Evolutionary conservation across 192 early-diverging fungal genomes (phyloP).

Genomic region (Linnemannia schmuckeri): DNA sequence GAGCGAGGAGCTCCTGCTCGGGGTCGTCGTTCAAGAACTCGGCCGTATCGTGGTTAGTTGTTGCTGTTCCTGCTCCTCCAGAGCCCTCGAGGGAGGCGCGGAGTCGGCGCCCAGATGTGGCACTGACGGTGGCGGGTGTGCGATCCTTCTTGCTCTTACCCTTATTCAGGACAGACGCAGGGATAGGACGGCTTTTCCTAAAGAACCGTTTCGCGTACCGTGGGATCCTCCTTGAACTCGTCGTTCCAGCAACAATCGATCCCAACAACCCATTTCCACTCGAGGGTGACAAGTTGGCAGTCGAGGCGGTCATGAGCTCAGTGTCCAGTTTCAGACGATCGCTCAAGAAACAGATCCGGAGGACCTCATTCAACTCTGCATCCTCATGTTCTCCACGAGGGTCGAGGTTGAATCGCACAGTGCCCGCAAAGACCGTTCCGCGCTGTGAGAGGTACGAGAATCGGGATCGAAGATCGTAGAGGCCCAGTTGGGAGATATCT

Average conservation of each 20-base stretch:
- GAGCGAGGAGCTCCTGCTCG: background rate
- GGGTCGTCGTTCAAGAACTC: constrained; percentile 6
- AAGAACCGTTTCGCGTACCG: constrained; percentile 32
- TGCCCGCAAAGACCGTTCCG: constrained; percentile 50
- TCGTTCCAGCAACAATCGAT: background rate
- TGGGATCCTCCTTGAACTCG: constrained; percentile 8
- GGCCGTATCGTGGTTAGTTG: background rate
- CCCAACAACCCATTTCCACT: background rate
- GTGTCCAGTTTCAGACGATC: constrained; percentile 48
- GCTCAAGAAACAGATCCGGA: constrained; percentile 64
- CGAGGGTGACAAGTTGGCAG: constrained; percentile 15
- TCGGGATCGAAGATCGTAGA: constrained; percentile 67
- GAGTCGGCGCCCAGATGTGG: constrained; percentile 24
- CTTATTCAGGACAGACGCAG: background rate
- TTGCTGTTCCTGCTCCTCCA: background rate
- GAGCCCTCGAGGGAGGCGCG: constrained; percentile 8
- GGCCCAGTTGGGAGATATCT: constrained; percentile 65
- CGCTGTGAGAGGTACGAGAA: constrained; percentile 37
- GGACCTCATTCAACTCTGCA: constrained; percentile 73
- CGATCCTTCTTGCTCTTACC: constrained; percentile 37
- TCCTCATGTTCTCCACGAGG: constrained; percentile 73
- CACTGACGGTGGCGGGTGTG: constrained; percentile 30
- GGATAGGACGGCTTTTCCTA: constrained; percentile 11
- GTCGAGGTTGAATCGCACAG: constrained; percentile 79
- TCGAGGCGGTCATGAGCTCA: constrained; percentile 43